These are phyloP conservation scores for Fusarium sp. DNA, from an alignment of 2,329 filamentous ascomycete species.

Conservation along the genomic window DNA sequence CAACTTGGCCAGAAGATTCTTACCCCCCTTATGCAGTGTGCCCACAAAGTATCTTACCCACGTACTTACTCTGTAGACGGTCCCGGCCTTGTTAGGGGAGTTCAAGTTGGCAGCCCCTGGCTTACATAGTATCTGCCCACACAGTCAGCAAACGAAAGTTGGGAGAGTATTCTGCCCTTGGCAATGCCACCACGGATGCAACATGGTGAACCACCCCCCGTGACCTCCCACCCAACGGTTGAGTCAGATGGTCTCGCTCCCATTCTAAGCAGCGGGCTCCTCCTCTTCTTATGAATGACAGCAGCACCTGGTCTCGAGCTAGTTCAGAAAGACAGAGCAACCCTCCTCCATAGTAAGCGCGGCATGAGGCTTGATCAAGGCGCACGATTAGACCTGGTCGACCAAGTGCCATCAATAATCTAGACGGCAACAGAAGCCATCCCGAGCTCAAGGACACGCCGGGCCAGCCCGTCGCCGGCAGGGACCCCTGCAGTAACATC, in stretches of 20 bases:
- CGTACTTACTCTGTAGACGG: slow-evolving; percentile 11
- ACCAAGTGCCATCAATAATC: slow-evolving; percentile 12
- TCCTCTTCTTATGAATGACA: slow-evolving; percentile 24
- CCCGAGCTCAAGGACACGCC: slow-evolving; percentile 27
- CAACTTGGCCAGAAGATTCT: not conserved
- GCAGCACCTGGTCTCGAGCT: slow-evolving; percentile 29
- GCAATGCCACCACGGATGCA: not conserved
- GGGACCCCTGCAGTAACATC: slow-evolving; percentile 8
- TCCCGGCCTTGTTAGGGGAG: not conserved
- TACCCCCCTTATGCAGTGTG: slow-evolving; percentile 17
- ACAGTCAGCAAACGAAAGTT: slow-evolving; percentile 15
- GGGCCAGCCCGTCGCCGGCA: slow-evolving; percentile 18
- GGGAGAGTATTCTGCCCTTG: not conserved
- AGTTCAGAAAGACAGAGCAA: slow-evolving; percentile 30
- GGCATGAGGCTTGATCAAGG: slow-evolving; percentile 21
- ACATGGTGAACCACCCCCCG: slow-evolving; percentile 38
- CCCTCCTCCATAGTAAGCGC: slow-evolving; percentile 21
- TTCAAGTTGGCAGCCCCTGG: slow-evolving; percentile 30
- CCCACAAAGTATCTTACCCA: slow-evolving; percentile 34
- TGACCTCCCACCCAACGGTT: slow-evolving; percentile 45
- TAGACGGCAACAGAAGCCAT: slow-evolving; percentile 27
- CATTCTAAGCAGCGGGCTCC: slow-evolving; percentile 26
- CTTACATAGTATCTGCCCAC: slow-evolving; percentile 35
- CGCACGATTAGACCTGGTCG: slow-evolving; percentile 21
- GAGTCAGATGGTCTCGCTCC: slow-evolving; percentile 39